Evolutionary conservation across 192 early-diverging fungal genomes (phyloP).

Genomic region (Glomus cerebriforme): DNA sequence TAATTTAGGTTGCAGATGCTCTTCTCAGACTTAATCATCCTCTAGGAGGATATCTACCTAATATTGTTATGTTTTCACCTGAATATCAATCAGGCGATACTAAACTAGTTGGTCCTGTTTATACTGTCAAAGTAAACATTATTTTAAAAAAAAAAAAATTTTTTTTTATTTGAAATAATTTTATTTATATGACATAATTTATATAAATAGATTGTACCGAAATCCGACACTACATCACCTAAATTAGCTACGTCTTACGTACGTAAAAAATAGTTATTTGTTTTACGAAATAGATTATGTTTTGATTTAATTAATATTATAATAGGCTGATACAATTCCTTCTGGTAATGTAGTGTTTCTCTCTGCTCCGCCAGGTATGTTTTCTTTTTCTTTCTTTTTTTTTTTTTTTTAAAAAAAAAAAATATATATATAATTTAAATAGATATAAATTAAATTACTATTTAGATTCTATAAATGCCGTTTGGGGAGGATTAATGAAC

Average conservation of each 20-base stretch:
- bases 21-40: conserved; percentile 47
- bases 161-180: background rate
- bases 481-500: conserved; percentile 64
- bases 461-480: conserved; percentile 50
- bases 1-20: conserved; percentile 51
- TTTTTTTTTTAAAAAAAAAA: background rate
- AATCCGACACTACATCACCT: conserved; percentile 42
- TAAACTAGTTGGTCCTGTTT: conserved; percentile 58
- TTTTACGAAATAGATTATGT: background rate
- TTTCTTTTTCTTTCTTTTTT: background rate
- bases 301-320: conserved; percentile 25
- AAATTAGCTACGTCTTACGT: conserved; percentile 43
- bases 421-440: background rate
- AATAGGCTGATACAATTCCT: conserved; percentile 52
- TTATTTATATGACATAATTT: background rate
- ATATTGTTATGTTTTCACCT: conserved; percentile 59
- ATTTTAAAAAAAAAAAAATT: too few species aligned
- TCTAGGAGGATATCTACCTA: conserved; percentile 56
- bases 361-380: conserved; percentile 51
- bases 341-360: conserved; percentile 53
- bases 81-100: conserved; percentile 43
- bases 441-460: background rate
- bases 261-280: conserved; percentile 1
- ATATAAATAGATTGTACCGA: conserved; percentile 50
- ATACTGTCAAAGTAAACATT: conserved; percentile 54